Evolutionary conservation across 139 green algal genomes (phyloP), one percentile per base, ranked within the genome.

Genomic region (Haematococcus sp.): DNA sequence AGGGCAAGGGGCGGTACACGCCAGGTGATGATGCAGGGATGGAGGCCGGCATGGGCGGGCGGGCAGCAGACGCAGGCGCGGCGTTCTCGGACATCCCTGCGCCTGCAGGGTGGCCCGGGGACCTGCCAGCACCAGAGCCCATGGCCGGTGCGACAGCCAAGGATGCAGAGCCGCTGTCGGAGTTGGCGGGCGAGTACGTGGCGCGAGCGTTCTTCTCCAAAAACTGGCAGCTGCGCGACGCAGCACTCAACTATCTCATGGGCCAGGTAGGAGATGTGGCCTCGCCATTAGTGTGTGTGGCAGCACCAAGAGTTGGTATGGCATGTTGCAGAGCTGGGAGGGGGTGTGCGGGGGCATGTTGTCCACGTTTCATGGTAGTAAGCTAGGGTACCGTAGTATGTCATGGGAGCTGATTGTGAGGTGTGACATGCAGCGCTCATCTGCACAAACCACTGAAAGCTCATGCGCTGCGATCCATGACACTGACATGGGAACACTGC

Each of bases 201-300:
- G 87, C 85, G 13, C 81, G 83, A 15, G 88, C 84, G 43, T 71
- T 90, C 33, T 94, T 86, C 85, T 89, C 76, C 70, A 86, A 88
- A 33, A 90, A 86, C 66, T 97, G 92, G 93, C 88, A 97, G 84
- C 87, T 97, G 68, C 75, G 93, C 2, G 93, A 97, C n/a, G 92
- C 90, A 4, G 90, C 86, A 1, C 64, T 76, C 23, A 66, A 28
- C 25, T 88, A 51, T 33, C 55, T 79, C 44, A 49, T 82, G 1
- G n/a, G 17, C 2, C 44, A 76, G 33, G 63, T 73, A 49, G 11
- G n/a, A n/a, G n/a, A n/a, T n/a, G n/a, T n/a, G n/a, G n/a, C n/a
- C n/a, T n/a, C n/a, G n/a, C n/a, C n/a, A n/a, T n/a, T n/a, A n/a
- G n/a, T n/a, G n/a, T n/a, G n/a, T n/a, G n/a, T n/a, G n/a, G n/a